Evolutionary conservation across 83 land plant species (phyloP).

Genomic region (Diphasiastrum complanatum): DNA sequence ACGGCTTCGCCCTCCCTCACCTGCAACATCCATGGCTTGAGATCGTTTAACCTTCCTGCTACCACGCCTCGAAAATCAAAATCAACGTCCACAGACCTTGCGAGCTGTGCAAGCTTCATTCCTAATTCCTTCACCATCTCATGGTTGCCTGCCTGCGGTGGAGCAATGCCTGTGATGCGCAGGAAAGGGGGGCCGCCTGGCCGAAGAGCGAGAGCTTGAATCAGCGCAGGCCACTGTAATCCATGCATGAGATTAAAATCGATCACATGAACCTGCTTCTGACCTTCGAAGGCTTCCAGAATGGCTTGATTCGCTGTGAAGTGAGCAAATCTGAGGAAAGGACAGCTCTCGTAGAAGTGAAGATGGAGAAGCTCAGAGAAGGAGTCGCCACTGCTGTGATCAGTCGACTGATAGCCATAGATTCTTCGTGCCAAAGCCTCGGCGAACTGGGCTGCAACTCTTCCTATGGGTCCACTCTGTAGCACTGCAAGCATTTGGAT

Average conservation of each 20-base stretch:
- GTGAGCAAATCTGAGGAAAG: constrained; percentile 84
- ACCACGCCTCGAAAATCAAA: constrained; percentile 41
- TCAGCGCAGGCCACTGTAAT: constrained; percentile 51
- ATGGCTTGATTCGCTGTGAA: constrained; percentile 94
- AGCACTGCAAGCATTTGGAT: constrained; percentile 36
- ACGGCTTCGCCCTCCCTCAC: constrained; percentile 29
- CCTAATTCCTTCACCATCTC: constrained; percentile 41
- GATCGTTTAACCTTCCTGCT: constrained; percentile 33
- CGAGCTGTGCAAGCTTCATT: constrained; percentile 38
- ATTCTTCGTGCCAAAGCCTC: constrained; percentile 40
- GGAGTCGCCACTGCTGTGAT: constrained; percentile 12
- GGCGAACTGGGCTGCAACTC: constrained; percentile 36
- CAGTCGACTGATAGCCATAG: constrained; percentile 10
- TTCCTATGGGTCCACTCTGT: constrained; percentile 36
- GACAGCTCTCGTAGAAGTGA: constrained; percentile 70
- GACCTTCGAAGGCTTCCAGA: constrained; percentile 63
- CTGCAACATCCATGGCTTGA: constrained; percentile 45
- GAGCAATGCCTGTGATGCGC: constrained; percentile 46
- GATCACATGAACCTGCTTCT: constrained; percentile 57
- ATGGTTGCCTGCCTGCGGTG: constrained; percentile 30
- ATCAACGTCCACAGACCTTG: constrained; percentile 38
- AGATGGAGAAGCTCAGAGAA: constrained; percentile 35
- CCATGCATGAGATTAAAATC: constrained; percentile 72
- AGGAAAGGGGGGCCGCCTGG: constrained; percentile 45
- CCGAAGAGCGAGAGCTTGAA: constrained; percentile 49